phyloP scores from a whole-genome alignment of 164 flowering plant genomes.

The Taxillus chinensis region DNA sequence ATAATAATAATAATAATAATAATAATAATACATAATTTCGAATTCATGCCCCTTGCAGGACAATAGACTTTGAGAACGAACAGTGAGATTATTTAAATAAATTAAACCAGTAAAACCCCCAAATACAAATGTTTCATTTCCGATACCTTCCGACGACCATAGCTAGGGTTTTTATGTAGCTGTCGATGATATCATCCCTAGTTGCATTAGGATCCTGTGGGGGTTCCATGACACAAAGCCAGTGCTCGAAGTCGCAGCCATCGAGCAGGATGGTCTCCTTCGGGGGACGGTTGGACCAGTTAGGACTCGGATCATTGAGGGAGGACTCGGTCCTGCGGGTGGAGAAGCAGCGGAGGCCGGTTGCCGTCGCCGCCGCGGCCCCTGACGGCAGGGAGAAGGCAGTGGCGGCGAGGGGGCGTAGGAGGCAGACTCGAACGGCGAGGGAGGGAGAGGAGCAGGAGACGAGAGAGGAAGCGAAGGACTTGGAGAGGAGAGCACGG shows the following conservation, averaged over 20 bases:
- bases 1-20: no score
- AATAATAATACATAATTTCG: no score
- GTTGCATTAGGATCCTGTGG: no score
- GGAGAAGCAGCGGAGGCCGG: no score
- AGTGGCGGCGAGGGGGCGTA: neutral
- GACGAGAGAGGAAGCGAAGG: neutral
- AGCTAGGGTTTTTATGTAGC: no score
- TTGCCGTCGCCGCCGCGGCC: neutral
- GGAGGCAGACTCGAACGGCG: neutral
- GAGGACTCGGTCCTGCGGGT: constrained; percentile 50
- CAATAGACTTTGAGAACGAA: no score
- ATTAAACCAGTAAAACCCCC: neutral
- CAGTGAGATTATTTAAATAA: neutral
- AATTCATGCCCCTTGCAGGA: no score
- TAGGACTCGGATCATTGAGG: constrained; percentile 6
- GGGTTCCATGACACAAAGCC: no score
- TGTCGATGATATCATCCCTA: no score
- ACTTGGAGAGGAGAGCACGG: no score
- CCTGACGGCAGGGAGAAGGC: constrained; percentile 11
- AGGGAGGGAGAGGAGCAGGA: neutral
- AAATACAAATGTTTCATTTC: neutral
- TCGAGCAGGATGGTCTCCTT: neutral
- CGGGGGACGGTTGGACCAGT: no score
- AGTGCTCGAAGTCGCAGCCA: no score
- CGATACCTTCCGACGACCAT: neutral